Evolutionary conservation across 352 stramenopile genomes (phyloP).

Genomic region (Globisporangium irregulare): DNA sequence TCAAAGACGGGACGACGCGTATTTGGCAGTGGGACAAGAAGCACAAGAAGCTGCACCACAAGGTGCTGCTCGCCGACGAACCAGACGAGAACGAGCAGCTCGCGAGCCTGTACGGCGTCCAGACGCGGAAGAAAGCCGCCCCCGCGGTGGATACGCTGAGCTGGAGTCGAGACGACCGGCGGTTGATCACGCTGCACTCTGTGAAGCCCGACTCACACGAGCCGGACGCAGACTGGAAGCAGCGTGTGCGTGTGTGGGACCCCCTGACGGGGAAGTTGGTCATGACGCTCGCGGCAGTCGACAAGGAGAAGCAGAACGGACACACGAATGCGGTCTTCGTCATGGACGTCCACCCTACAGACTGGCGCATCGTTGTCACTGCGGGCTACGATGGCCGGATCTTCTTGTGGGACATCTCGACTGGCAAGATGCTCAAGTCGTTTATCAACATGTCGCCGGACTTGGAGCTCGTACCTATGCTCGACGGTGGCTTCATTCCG

Average conservation of each 20-base stretch:
- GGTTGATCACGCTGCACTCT: constrained; percentile 66
- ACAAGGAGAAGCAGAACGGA: constrained; percentile 54
- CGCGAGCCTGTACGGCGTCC: constrained; percentile 41
- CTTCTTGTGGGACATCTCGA: constrained; percentile 83
- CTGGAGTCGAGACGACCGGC: constrained; percentile 62
- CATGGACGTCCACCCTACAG: constrained; percentile 67
- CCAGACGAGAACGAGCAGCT: constrained; percentile 41
- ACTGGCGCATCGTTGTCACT: constrained; percentile 75
- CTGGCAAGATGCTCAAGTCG: constrained; percentile 54
- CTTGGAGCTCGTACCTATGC: constrained; percentile 58
- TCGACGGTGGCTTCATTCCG: constrained; percentile 74
- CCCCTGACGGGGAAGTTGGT: constrained; percentile 46
- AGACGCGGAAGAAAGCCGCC: constrained; percentile 34
- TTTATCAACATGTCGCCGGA: constrained; percentile 62
- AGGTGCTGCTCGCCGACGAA: constrained; percentile 48
- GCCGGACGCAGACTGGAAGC: constrained; percentile 44
- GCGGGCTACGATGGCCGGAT: constrained; percentile 82
- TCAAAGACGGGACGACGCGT: constrained; percentile 89
- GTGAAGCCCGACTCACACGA: constrained; percentile 56
- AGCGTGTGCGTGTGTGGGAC: constrained; percentile 69
- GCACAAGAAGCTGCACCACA: constrained; percentile 52
- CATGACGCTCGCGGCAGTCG: constrained; percentile 57
- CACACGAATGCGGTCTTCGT: constrained; percentile 83
- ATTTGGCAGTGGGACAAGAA: constrained; percentile 66
- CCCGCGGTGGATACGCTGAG: constrained; percentile 62